A percentile compares a stretch with the other conserved stretches of the same genome.
These are phyloP conservation scores for Aspergillus sp. DNA, from an alignment of 2,329 filamentous ascomycete species.

Conservation along the genomic window DNA sequence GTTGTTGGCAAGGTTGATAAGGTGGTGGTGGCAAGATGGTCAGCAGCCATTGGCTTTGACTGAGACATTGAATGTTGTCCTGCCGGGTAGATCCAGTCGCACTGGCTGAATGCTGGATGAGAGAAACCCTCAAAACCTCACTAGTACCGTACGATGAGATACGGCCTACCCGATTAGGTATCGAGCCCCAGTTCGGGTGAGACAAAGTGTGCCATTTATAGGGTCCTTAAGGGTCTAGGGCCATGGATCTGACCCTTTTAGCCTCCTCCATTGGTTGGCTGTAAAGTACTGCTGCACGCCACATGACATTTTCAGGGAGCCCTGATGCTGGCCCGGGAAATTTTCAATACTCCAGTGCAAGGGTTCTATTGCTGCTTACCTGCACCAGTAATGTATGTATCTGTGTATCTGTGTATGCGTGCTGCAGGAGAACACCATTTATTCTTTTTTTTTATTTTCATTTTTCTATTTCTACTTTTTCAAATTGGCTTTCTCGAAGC, in stretches of 20 bases:
- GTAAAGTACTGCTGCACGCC: conserved; percentile 12
- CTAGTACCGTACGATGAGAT: conserved; percentile 1
- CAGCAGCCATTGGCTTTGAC: neutral
- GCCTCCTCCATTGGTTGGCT: conserved; percentile 15
- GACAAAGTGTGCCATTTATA: conserved; percentile 29
- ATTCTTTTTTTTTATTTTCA: neutral
- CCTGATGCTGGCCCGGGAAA: neutral
- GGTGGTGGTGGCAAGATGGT: conserved; percentile 1
- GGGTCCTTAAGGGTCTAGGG: conserved; percentile 18
- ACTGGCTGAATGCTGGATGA: neutral
- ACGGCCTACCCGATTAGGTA: neutral
- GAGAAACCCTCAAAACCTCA: too few species aligned
- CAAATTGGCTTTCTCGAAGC: neutral
- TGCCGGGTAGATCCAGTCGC: conserved; percentile 2
- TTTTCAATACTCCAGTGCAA: conserved; percentile 3
- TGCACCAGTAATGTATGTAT: too few species aligned
- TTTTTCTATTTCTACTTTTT: neutral
- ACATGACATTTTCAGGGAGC: conserved; percentile 12
- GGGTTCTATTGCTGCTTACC: neutral
- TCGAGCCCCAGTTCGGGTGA: conserved; percentile 15
- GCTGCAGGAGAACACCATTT: too few species aligned
- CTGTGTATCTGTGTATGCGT: too few species aligned
- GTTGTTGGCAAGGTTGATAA: neutral
- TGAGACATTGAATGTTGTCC: conserved; percentile 7
- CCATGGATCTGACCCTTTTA: conserved; percentile 12